Base-by-base conservation (phyloP, 1,139 yeast species). In the Nakaseomyces bracarensis region DNA sequence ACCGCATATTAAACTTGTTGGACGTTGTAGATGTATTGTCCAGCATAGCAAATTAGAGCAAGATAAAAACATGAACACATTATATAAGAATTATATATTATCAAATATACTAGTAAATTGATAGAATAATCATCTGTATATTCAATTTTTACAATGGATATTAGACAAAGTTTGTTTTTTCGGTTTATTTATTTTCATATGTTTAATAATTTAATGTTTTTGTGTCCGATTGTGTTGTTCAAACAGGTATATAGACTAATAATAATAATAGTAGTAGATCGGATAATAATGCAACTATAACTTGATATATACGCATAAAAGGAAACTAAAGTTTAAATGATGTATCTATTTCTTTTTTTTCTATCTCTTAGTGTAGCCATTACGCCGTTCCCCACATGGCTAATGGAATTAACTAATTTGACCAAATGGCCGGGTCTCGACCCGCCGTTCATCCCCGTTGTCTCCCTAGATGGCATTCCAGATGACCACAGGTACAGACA, bases 391-490 rank as follows among this genome's bases (percentile, higher is more conserved):
- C 97, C 97, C 0, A 48, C 67, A 36, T 87, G 97, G 97, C 70
- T 87, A 28, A 53, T 70, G 1, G 82, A 75, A 8, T 72, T 84
- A 49, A 86, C 96, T 0, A 87, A 89, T 0, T 58, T 85, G 41
- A 64, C 54, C 1, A 71, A 72, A 44, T 87, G 97, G 97, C 96
- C 96, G 0, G 89, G 80, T 1, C 8, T 60, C 42, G 78, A 80
- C 40, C 95, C 96, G 3, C 96, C 96, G 0, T 87, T 84, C 59
- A 79, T 87, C 26, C 89, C 95, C 1, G 64, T 83, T 47, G 83
- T 79, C 49, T 78, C 79, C 53, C 67, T 85, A 41, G 49, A 55
- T 9, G 57, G 57, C 19, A 68, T 84, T 28, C 79, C 81, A 6
- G 54, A 61, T 11, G 66, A 70, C 28, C 70, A 76, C 10, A 58